Percentiles rank a stretch among this genome's conserved stretches.
Evolutionary conservation across 176 grass and related monocot species (phyloP).

Genomic region (Ensete ventricosum): DNA sequence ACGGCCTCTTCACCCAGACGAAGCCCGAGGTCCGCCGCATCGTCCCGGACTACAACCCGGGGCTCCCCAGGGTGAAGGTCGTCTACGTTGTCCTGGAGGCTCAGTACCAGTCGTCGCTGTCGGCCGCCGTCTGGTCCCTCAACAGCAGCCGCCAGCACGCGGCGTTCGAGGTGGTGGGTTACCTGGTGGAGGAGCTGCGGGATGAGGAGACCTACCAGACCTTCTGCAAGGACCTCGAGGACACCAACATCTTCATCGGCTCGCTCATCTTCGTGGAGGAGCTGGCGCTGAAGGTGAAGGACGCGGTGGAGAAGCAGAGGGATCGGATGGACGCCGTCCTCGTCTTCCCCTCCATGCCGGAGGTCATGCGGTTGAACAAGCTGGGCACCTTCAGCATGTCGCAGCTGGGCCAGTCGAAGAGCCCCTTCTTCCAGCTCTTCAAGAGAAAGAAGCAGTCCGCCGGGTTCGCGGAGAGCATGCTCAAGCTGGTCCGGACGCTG

Average conservation of each 20-base stretch:
- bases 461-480: conserved; percentile 93
- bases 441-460: conserved; percentile 77
- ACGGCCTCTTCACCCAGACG: conserved; percentile 96
- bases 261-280: conserved; percentile 99
- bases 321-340: conserved; percentile 94
- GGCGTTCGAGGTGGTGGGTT: conserved; percentile 85
- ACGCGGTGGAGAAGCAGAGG: conserved; percentile 56
- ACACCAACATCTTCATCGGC: conserved; percentile 91
- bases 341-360: conserved; percentile 97
- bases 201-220: conserved; percentile 56
- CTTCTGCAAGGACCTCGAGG: conserved; percentile 77
- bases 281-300: conserved; percentile 82
- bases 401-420: conserved; percentile 96
- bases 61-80: conserved; percentile 68
- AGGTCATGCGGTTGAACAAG: conserved; percentile 99
- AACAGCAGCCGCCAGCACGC: conserved; percentile 52
- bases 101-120: conserved; percentile 93
- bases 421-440: conserved; percentile 99
- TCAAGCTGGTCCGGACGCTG: conserved; percentile 89
- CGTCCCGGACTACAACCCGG: conserved; percentile 29
- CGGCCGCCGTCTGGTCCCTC: conserved; percentile 57
- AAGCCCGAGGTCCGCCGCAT: conserved; percentile 88
- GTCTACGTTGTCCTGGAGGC: conserved; percentile 98
- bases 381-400: conserved; percentile 97
- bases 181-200: conserved; percentile 89